These are phyloP conservation scores for Rubroboletus satanas DNA, from an alignment of 768 basidiomycete genomes.

Conservation along the genomic window DNA sequence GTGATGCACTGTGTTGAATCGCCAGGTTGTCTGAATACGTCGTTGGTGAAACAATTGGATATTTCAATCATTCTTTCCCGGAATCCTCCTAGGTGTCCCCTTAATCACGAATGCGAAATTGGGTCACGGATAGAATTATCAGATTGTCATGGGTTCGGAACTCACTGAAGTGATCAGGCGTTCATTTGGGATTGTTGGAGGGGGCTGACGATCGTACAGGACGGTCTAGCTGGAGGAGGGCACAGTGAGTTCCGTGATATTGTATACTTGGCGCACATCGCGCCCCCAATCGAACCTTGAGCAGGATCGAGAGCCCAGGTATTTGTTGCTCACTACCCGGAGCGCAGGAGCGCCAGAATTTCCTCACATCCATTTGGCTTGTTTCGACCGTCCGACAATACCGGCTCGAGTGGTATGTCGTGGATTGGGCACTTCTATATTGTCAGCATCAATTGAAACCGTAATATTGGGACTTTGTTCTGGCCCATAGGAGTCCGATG, in stretches of 20 bases:
- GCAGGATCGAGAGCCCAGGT: background rate
- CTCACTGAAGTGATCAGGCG: background rate
- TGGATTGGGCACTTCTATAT: background rate
- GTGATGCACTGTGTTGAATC: background rate
- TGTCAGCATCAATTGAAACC: background rate
- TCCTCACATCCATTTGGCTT: background rate
- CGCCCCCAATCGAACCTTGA: background rate
- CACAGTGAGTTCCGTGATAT: background rate
- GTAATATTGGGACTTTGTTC: background rate
- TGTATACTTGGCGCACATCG: background rate
- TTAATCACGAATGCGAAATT: background rate
- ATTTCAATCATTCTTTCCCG: background rate
- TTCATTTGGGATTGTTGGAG: background rate
- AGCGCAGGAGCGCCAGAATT: background rate
- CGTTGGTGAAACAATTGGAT: background rate
- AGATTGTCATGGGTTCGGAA: background rate
- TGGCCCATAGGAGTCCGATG: background rate
- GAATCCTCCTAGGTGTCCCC: background rate
- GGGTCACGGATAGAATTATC: background rate
- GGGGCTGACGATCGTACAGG: background rate
- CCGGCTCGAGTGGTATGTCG: background rate
- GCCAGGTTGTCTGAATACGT: background rate
- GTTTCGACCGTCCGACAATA: background rate
- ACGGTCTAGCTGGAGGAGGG: no score
- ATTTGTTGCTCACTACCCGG: background rate